A percentile compares a stretch with the other conserved stretches of the same genome.
These are phyloP conservation scores for Helichrysum umbraculigerum DNA, from an alignment of 129 eudicot genomes.

Conservation along the genomic window DNA sequence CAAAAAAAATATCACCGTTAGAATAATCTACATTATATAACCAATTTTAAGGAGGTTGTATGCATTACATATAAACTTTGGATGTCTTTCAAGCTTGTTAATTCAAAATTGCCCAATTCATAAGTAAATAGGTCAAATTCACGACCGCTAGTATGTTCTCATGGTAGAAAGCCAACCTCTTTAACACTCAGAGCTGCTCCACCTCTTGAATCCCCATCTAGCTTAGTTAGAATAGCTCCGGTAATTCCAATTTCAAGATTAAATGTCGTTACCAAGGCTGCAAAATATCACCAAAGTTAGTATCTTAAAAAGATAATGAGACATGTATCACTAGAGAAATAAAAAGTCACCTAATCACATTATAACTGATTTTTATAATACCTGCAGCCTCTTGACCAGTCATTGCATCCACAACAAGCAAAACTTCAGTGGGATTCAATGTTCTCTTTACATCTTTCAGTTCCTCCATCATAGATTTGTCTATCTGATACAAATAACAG, in stretches of 20 bases:
- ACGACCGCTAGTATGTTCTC: neutral
- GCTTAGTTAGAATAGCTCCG: constrained; percentile 91
- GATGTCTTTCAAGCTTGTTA: neutral
- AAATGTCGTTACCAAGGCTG: constrained; percentile 90
- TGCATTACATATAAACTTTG: neutral
- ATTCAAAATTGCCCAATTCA: neutral
- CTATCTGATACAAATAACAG: constrained; percentile 53
- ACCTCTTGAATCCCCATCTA: constrained; percentile 99
- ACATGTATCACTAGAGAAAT: neutral
- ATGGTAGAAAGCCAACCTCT: constrained; percentile 57
- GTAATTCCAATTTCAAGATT: constrained; percentile 94
- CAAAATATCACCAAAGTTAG: constrained; percentile 26
- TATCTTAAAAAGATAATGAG: neutral
- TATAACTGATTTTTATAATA: constrained; percentile 19
- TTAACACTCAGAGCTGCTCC: constrained; percentile 98
- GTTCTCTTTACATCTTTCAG: constrained; percentile 78
- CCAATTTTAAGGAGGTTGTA: neutral
- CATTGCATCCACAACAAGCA: constrained; percentile 99
- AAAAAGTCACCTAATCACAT: neutral
- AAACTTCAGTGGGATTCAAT: constrained; percentile 87
- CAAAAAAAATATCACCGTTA: neutral
- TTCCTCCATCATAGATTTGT: constrained; percentile 93
- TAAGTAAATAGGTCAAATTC: neutral
- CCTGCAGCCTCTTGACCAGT: constrained; percentile 99
- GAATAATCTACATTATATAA: neutral